Conservation (phyloP, 2,329 filamentous ascomycete genomes). For the Aspergillus arachidicola region DNA sequence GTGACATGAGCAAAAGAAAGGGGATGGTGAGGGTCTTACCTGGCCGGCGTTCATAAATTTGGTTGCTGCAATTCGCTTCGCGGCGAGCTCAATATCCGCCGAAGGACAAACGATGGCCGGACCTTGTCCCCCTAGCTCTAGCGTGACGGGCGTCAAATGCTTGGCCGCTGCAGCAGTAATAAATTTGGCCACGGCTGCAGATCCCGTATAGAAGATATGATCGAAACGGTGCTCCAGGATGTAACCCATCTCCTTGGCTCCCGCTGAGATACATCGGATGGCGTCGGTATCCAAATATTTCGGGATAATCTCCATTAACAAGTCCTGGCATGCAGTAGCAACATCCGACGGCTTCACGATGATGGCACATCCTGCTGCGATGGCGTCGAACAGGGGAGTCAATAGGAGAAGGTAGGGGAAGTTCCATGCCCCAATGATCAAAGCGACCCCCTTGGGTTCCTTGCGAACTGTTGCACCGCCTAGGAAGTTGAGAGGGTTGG, state of each 20-base stretch:
- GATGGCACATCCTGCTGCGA: background rate
- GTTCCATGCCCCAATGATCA: background rate
- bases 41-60: background rate
- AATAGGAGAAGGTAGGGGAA: background rate
- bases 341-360: background rate
- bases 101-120: background rate
- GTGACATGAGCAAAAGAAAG: background rate
- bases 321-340: background rate
- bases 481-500: background rate
- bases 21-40: background rate
- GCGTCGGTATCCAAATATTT: background rate
- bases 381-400: background rate
- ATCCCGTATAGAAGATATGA: background rate
- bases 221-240: background rate
- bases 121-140: background rate
- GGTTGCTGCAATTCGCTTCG: background rate
- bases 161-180: background rate
- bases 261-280: background rate
- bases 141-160: background rate
- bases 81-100: background rate
- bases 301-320: background rate
- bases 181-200: background rate
- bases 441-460: background rate
- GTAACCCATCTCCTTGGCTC: background rate
- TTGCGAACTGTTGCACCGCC: background rate